Base-by-base conservation (phyloP, 2,329 filamentous ascomycete genomes). In the Hypoxylon sp. region DNA sequence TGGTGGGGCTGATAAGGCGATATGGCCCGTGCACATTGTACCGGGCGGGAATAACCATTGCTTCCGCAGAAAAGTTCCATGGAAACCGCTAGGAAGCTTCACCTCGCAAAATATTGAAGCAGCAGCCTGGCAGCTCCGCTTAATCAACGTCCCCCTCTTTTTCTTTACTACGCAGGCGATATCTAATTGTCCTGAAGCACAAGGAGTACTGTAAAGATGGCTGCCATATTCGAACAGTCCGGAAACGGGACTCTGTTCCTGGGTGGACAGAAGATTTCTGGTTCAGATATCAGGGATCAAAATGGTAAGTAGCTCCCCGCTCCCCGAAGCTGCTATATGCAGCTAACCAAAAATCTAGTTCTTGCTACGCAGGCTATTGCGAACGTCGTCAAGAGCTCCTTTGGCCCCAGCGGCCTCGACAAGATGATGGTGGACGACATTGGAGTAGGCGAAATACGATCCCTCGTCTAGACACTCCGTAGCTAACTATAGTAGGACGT, bases 381-480 rank as follows among this genome's bases (percentile, higher is more conserved):
- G 76, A 99, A 98, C 89, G 94, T 99, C 66, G 94, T 99, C 81
- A 98, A 97, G 86, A 97, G 93, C 82, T 99, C 96, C 14, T 99
- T 99, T 79, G 96, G 96, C 61, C 96, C 96, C 56, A 97, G 93
- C 69, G 96, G 96, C 52, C 88, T 99, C 73, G 96, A 99, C 81
- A 99, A 99, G 89, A 99, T 99, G 96, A 98, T 99, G 96, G 96
- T 99, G 76, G 96, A 99, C 83, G 96, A 99, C 80, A 98, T 99
- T 80, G 96, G 96, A 78, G 91, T 93, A 88, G 75, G 90, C 76
- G 63, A 62, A 65, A 41, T 63, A 63, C 52, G 36, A 36, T 30
- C 50, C 50, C 46, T 43, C 61, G 72, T 76, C 57, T 73, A 68
- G 63, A 57, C 45, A 63, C 65, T 68, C 70, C 60, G 67, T 75